These are phyloP conservation scores for Suillus placidus DNA, from an alignment of 768 basidiomycete species.

Conservation along the genomic window DNA sequence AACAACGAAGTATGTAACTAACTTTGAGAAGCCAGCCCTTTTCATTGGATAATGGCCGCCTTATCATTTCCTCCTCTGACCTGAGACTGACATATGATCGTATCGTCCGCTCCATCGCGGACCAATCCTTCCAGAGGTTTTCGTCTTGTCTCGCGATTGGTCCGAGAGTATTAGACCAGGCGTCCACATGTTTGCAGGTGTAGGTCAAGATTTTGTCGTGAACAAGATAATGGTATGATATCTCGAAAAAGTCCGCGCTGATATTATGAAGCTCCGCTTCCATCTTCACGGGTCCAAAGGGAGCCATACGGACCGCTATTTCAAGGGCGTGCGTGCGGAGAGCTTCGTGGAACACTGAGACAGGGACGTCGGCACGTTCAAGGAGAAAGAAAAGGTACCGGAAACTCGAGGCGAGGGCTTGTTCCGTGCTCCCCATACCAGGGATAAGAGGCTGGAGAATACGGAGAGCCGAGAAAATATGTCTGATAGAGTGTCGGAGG, in stretches of 20 bases:
- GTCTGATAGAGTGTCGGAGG: not conserved
- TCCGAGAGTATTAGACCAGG: not conserved
- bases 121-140: not conserved
- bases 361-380: not conserved
- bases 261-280: not conserved
- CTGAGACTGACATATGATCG: not conserved
- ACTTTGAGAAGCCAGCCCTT: not conserved
- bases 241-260: not conserved
- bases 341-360: not conserved
- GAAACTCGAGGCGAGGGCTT: not conserved
- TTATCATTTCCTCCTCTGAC: not conserved
- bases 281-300: not conserved
- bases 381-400: not conserved
- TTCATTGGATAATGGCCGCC: not conserved
- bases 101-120: not conserved
- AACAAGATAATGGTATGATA: not conserved
- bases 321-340: not conserved
- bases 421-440: not conserved
- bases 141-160: slow-evolving; percentile 1
- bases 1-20: not conserved
- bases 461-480: not conserved
- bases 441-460: not conserved
- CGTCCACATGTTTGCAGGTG: not conserved
- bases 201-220: slow-evolving; percentile 7
- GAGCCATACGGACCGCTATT: not conserved